Base-by-base conservation (phyloP, 805 yeast species). In the Yueomyces sinensis region DNA sequence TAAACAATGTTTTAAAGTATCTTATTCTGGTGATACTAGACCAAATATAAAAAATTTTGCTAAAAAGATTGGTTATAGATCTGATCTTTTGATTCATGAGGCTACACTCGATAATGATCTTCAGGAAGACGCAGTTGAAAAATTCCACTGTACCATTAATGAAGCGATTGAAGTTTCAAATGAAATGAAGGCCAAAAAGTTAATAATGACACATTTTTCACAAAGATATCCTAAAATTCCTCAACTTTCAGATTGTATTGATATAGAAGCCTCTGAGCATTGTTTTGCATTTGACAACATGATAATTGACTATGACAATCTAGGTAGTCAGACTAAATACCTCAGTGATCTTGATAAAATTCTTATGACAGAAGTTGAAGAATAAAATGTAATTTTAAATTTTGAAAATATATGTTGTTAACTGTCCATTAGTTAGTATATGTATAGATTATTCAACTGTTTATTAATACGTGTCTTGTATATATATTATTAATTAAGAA, bases 11-110 rank as follows among this genome's bases (percentile, higher is more conserved):
- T 84, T 84, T 62, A 79, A 72, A 44, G 63, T 87, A 1, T 78
- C 95, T 1, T 91, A 82, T 52, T 84, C 95, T 2, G 98, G 98
- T 11, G 99, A 91, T 52, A 83, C 97, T 0, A 71, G 96, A 46
- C 98, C 98, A 1, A 76, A 74, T 42, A 49, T 59, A 3, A 58
- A 53, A 32, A 52, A 48, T 30, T 86, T 86, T 56, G 72, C 79
- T 0, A 47, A 61, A 3, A 64, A 59, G 3, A 69, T 82, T 35
- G 97, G 95, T 2, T 39, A 50, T 16, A 54, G 62, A 11, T 71
- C 83, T 19, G 89, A 84, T 49, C 54, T 91, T 32, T 64, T 91
- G 38, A 76, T 91, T 32, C 99, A 91, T 55, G 99, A 91, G 54
- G 87, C 96, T 0, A 83, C 98, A 0, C 68, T 91, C 41, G 95